Base-by-base conservation (phyloP, 2,329 filamentous ascomycete genomes). In the Ophiostoma quercus region DNA sequence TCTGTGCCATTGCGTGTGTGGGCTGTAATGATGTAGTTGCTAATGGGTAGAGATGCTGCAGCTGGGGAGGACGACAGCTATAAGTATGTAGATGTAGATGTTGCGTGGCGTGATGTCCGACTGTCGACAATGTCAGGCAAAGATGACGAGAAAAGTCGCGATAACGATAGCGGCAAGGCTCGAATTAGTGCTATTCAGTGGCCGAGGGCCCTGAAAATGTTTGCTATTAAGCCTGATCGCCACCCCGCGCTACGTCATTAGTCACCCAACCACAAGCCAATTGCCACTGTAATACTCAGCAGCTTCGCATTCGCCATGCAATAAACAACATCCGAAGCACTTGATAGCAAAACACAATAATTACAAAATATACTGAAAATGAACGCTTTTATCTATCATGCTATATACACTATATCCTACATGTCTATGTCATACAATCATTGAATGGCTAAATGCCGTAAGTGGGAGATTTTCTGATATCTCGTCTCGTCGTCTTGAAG, bases 231-330 rank as follows among this genome's bases (percentile, higher is more conserved):
- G 57, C 43, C 54, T 57, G 12, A 57, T 60, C 57, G 43, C 65
- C 65, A 67, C 60, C 39, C 62, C 51, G 57, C 67, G 63, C 70
- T 66, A 67, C 68, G 68, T 71, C 70, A 70, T 69, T 69, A 66
- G 68, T 69, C 68, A 69, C 29, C 68, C 25, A 32, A 22, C 29
- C n/a, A 39, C 34, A 63, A 32, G 19, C 60, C 16, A 9, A 11
- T 63, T 37, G 25, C 57, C 9, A n/a, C 22, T 54, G 47, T 54
- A n/a, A n/a, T n/a, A 22, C 22, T 54, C 25, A 29, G 25, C 3
- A 34, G 16, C 43, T 47, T 47, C 7, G 6, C 7, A 9, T 7
- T 8, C 16, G 43, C 16, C 19, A 19, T 47, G 19, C 8, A 47
- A 19, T 47, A 19, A 16, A 4, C 7, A n/a, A 47, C 19, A 14